Conservation (phyloP, 2,329 filamentous ascomycete genomes). For the Fusarium buharicum region DNA sequence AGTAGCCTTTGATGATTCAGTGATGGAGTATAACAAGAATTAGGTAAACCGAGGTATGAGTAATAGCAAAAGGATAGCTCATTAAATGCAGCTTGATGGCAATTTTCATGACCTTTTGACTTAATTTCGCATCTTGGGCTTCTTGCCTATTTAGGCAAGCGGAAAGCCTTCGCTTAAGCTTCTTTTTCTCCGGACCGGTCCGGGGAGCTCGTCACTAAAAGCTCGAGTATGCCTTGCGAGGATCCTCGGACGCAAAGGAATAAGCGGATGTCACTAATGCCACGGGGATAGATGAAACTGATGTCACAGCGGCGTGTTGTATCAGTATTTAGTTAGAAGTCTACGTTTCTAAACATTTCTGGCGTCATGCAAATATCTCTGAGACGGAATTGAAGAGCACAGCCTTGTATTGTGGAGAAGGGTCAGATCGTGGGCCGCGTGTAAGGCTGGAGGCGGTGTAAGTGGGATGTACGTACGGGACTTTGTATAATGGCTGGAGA, state of each 20-base stretch:
- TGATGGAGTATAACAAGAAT: no score
- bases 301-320: conserved; percentile 33
- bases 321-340: not conserved
- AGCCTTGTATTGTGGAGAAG: conserved; percentile 41
- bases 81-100: no score
- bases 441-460: conserved; percentile 45
- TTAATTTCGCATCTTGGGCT: conserved; percentile 23
- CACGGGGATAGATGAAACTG: conserved; percentile 37
- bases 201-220: conserved; percentile 8
- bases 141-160: conserved; percentile 26
- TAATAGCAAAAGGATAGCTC: no score
- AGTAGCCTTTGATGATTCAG: not conserved
- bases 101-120: no score
- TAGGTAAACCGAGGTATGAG: no score
- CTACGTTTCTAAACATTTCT: not conserved
- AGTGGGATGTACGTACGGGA: conserved; percentile 13
- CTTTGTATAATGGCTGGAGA: not conserved
- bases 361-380: conserved; percentile 15
- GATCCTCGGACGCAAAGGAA: conserved; percentile 27
- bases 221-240: conserved; percentile 27
- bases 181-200: conserved; percentile 29
- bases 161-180: conserved; percentile 20
- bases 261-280: conserved; percentile 17
- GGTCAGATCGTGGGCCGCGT: conserved; percentile 43
- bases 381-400: conserved; percentile 23